Evolutionary conservation across 345 rosid species (phyloP), one percentile per base, ranked within the genome.

Genomic region (Excoecaria agallocha): DNA sequence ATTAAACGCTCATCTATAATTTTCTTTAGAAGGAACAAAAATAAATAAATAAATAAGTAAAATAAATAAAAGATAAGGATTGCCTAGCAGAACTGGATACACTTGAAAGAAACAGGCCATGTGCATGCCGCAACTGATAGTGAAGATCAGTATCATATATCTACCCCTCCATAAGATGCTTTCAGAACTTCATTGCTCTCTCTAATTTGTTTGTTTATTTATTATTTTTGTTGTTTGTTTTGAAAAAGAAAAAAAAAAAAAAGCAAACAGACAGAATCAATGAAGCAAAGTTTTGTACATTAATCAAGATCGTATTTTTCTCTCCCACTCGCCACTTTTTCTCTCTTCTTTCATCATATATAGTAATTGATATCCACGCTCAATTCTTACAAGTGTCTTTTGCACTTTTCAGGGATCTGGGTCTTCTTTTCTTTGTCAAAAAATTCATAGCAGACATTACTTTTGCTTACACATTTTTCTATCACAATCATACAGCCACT

Each of bases 321-420:
- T 55, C 30, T 64, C 66, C 49, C 22, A 24, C 7, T 11, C 41
- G 30, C 19, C 66, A 17, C 46, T 12, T 35, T 51, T 20, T 61
- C 35, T 30, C 37, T 54, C 22, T 76, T 52, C 64, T 61, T 24
- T 38, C 70, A 11, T 38, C 13, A 48, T n/a, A 50, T 30, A 12
- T 43, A 50, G n/a, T 22, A 68, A 5, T 5, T 43, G 10, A 0
- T n/a, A 22, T 51, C 24, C 41, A 17, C 55, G 15, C 11, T 22
- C 20, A 50, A 46, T 9, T 56, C 60, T 4, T 54, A 57, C n/a
- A 54, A 60, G n/a, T 57, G 35, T 58, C 61, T 62, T 38, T 41
- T 58, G 7, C 61, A 22, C 58, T 66, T 75, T 67, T 51, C 71
- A 19, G 78, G 82, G 82, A 79, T 79, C 72, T 60, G 82, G 69